These are phyloP conservation scores for Globisporangium lucens DNA, from an alignment of 352 stramenopile genomes.

Conservation along the genomic window DNA sequence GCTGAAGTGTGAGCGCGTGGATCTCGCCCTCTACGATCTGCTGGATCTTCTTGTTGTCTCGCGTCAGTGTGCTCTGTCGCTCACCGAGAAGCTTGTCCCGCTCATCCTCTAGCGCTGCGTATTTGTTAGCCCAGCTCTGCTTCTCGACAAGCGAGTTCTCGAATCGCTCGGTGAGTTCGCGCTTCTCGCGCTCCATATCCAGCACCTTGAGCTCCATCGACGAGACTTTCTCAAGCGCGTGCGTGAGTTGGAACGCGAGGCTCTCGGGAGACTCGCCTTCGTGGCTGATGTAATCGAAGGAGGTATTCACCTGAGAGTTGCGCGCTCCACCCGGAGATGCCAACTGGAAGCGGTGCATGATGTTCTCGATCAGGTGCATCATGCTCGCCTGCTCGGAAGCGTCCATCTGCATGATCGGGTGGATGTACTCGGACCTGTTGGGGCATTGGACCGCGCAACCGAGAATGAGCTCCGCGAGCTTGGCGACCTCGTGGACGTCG, in stretches of 20 bases:
- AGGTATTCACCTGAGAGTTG: conserved; percentile 33
- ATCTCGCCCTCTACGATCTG: conserved; percentile 84
- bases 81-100: conserved; percentile 68
- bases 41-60: conserved; percentile 88
- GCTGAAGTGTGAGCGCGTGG: conserved; percentile 63
- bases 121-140: conserved; percentile 38
- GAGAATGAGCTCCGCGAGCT: conserved; percentile 70
- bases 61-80: conserved; percentile 68
- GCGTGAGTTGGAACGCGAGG: conserved; percentile 49
- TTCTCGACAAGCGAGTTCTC: conserved; percentile 58
- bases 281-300: conserved; percentile 53
- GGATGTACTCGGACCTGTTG: conserved; percentile 81
- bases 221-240: conserved; percentile 66
- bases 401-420: conserved; percentile 83
- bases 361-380: conserved; percentile 82
- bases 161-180: conserved; percentile 66
- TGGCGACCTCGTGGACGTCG: conserved; percentile 61
- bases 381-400: conserved; percentile 72
- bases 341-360: conserved; percentile 78
- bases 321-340: conserved; percentile 35
- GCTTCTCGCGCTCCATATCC: conserved; percentile 78
- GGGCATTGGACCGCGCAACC: conserved; percentile 78
- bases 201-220: conserved; percentile 70
- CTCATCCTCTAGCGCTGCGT: conserved; percentile 53
- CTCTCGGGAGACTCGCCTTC: conserved; percentile 44